Conservation (phyloP, 495 filamentous ascomycete species). For the Tirmania nivea region DNA sequence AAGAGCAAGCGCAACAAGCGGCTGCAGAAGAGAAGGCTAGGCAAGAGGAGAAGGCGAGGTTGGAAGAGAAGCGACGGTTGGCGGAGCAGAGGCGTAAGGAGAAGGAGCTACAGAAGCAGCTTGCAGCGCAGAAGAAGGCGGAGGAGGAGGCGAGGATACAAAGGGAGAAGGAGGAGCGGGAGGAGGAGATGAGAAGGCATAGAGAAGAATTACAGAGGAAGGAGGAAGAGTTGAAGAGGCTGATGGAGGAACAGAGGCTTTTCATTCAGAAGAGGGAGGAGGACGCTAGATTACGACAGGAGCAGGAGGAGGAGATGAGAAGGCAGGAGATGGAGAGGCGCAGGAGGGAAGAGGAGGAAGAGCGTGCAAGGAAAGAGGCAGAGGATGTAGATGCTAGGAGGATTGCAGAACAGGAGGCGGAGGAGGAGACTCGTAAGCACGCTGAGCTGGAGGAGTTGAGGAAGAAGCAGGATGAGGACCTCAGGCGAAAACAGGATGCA, state of each 20-base stretch:
- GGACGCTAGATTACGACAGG: slow-evolving; percentile 5
- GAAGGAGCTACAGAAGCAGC: slow-evolving; percentile 22
- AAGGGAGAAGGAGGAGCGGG: slow-evolving; percentile 13
- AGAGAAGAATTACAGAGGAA: slow-evolving; percentile 1
- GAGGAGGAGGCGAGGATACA: slow-evolving; percentile 12
- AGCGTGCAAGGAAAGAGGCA: neutral
- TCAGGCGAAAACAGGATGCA: neutral
- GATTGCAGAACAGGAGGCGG: slow-evolving; percentile 4
- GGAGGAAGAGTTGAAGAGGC: slow-evolving; percentile 8
- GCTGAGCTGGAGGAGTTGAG: slow-evolving; percentile 12
- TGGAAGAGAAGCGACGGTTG: slow-evolving; percentile 11
- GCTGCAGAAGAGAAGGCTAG: slow-evolving; percentile 26
- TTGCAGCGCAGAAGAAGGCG: slow-evolving; percentile 9
- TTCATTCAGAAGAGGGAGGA: neutral
- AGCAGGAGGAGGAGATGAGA: slow-evolving; percentile 5
- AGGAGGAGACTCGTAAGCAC: slow-evolving; percentile 22
- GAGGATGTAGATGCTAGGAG: neutral
- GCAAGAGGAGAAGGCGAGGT: slow-evolving; percentile 26
- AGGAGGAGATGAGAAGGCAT: slow-evolving; percentile 12
- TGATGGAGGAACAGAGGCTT: slow-evolving; percentile 7
- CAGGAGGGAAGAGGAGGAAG: neutral
- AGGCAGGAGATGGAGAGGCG: neutral
- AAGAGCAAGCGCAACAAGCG: neutral
- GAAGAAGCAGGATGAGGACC: neutral
- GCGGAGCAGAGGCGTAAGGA: slow-evolving; percentile 1